These are phyloP conservation scores for Bolboschoenus planiculmis DNA, from an alignment of 176 grass and related monocot genomes.

Conservation along the genomic window DNA sequence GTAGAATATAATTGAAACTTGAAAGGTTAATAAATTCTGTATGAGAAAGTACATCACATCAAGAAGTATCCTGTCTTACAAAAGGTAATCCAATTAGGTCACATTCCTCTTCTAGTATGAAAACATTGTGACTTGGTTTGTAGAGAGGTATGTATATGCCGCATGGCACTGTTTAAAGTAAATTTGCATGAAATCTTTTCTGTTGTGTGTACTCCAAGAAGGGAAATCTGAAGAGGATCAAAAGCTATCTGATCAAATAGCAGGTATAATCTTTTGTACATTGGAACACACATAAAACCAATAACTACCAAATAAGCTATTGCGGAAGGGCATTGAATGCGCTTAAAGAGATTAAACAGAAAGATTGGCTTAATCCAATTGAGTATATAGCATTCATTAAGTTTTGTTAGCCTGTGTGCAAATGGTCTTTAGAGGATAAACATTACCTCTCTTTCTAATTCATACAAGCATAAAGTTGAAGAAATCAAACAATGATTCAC, in stretches of 20 bases:
- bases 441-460: not conserved
- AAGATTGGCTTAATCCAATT: conserved; percentile 30
- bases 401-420: too few species aligned
- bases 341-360: conserved; percentile 30
- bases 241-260: too few species aligned
- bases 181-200: too few species aligned
- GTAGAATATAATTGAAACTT: not conserved
- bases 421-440: too few species aligned
- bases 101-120: not conserved
- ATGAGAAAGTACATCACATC: not conserved
- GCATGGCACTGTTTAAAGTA: not conserved
- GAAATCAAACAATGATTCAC: not conserved
- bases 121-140: not conserved
- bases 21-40: not conserved
- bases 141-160: not conserved
- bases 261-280: conserved; percentile 46
- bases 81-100: not conserved
- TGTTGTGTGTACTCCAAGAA: too few species aligned
- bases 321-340: too few species aligned
- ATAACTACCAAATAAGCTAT: too few species aligned
- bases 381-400: conserved; percentile 53
- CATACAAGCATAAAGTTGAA: not conserved
- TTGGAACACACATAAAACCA: conserved; percentile 56
- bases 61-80: not conserved
- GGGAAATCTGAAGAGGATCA: too few species aligned